These are phyloP conservation scores for Hexamita inflata DNA, from an alignment of 208 protist species.

Conservation along the genomic window DNA sequence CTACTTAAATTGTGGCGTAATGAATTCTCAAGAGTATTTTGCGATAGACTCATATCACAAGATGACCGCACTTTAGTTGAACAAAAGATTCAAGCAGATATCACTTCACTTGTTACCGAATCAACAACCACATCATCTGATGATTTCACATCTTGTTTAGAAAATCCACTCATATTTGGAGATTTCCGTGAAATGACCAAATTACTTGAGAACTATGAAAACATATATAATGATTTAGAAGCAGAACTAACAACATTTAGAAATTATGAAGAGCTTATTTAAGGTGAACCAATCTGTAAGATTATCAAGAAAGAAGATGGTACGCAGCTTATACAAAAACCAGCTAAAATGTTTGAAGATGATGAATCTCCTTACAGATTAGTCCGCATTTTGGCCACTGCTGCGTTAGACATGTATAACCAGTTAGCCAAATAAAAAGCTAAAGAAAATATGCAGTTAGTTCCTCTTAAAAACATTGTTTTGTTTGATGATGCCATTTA, in stretches of 20 bases:
- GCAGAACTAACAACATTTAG: neutral
- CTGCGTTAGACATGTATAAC: slow-evolving; percentile 41
- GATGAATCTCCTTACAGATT: slow-evolving; percentile 63
- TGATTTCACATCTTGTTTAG: slow-evolving; percentile 54
- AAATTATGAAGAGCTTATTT: slow-evolving; percentile 23
- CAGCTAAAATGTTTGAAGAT: slow-evolving; percentile 63
- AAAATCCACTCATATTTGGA: slow-evolving; percentile 69
- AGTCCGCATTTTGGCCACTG: slow-evolving; percentile 73
- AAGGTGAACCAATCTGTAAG: neutral
- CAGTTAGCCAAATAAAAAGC: no score
- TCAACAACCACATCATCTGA: no score
- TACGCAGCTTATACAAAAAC: no score
- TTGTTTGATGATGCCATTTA: slow-evolving; percentile 93
- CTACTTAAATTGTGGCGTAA: slow-evolving; percentile 88
- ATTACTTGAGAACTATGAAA: slow-evolving; percentile 15
- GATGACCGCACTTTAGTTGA: slow-evolving; percentile 70
- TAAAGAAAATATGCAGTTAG: no score
- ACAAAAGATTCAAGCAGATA: slow-evolving; percentile 55
- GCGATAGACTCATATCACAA: slow-evolving; percentile 77
- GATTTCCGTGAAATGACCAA: slow-evolving; percentile 71
- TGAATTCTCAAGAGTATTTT: slow-evolving; percentile 81
- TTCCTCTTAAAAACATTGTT: slow-evolving; percentile 75
- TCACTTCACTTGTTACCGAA: slow-evolving; percentile 47
- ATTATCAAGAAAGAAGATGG: no score
- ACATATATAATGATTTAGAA: slow-evolving; percentile 48